phyloP scores from a whole-genome alignment of 1,139 yeast species.

The Candida neerlandica region DNA sequence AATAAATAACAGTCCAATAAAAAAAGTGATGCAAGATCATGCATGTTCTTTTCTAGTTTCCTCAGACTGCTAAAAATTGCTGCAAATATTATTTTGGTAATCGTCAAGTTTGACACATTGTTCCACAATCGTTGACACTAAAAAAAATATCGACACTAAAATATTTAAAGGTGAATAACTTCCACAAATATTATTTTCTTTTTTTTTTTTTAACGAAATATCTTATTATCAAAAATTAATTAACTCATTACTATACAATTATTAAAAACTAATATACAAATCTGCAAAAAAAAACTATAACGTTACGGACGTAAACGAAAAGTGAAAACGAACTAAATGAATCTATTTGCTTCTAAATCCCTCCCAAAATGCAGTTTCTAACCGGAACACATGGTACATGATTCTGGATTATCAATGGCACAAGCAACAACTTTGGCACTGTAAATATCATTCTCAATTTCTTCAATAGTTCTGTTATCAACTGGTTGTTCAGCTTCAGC shows the following conservation, averaged over 20 bases:
- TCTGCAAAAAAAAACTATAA: background rate
- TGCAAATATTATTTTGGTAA: no score
- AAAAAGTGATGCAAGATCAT: no score
- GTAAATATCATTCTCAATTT: slow-evolving; percentile 66
- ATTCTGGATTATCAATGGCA: slow-evolving; percentile 94
- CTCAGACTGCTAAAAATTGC: no score
- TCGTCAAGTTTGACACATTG: no score
- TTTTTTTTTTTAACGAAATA: background rate
- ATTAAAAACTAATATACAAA: slow-evolving; percentile 5
- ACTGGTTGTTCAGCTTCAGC: slow-evolving; percentile 20
- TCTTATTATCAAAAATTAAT: background rate
- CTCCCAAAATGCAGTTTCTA: slow-evolving; percentile 26
- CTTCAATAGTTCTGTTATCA: slow-evolving; percentile 19
- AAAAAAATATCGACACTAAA: no score
- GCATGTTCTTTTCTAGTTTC: no score
- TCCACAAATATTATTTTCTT: no score
- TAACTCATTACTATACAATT: slow-evolving; percentile 2
- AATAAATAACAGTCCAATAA: no score
- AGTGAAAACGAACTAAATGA: slow-evolving; percentile 3
- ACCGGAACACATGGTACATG: slow-evolving; percentile 99
- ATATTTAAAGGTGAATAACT: no score
- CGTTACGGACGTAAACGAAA: background rate
- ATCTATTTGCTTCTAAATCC: slow-evolving; percentile 1
- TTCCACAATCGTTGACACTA: no score
- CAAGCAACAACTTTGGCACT: slow-evolving; percentile 94